These are phyloP conservation scores for Clarireedia sp. DNA, from an alignment of 2,329 filamentous ascomycete species.

Conservation along the genomic window DNA sequence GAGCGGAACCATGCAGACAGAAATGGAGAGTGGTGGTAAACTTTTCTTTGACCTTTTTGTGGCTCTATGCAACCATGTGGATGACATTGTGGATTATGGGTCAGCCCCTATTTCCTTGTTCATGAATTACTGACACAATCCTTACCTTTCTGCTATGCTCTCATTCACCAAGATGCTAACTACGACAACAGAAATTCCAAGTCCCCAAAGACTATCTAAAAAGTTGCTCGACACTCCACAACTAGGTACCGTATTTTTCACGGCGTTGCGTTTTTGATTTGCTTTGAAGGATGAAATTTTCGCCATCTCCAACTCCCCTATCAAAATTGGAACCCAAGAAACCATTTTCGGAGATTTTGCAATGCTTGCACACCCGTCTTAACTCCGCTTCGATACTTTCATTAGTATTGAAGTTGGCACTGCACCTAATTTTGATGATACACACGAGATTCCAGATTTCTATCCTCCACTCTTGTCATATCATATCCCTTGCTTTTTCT, in stretches of 20 bases:
- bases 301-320: conserved; percentile 24
- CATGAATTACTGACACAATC: conserved; percentile 18
- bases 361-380: conserved; percentile 26
- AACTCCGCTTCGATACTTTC: conserved; percentile 25
- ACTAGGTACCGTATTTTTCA: conserved; percentile 22
- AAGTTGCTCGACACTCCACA: conserved; percentile 20
- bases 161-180: conserved; percentile 12
- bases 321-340: conserved; percentile 27
- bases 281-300: conserved; percentile 26
- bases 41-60: conserved; percentile 98
- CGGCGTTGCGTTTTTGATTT: conserved; percentile 21
- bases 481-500: conserved; percentile 28
- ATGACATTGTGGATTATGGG: conserved; percentile 84
- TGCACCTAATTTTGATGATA: conserved; percentile 23
- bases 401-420: conserved; percentile 38
- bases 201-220: conserved; percentile 46
- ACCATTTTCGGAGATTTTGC: conserved; percentile 28
- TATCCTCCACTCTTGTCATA: conserved; percentile 31
- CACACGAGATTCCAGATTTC: not conserved
- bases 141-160: not conserved
- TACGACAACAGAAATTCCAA: conserved; percentile 38
- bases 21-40: conserved; percentile 90
- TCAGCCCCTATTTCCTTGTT: conserved; percentile 16
- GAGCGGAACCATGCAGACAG: conserved; percentile 96
- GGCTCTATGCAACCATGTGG: conserved; percentile 95